Base-by-base conservation (phyloP, 2,329 filamentous ascomycete genomes). In the Hymenoscyphus scutula region DNA sequence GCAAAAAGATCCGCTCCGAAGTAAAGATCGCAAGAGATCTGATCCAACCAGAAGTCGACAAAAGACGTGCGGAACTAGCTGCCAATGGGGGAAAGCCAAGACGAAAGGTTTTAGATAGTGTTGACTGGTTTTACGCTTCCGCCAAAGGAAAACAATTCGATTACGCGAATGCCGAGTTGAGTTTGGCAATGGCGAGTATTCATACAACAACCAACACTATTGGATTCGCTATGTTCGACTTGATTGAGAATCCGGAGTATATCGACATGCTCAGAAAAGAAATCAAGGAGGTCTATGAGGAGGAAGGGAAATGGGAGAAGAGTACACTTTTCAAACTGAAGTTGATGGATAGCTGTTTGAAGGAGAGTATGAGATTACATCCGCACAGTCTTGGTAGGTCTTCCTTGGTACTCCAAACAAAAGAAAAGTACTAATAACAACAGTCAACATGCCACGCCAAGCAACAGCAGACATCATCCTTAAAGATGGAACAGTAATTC, bases 191-290 rank as follows among this genome's bases (percentile, higher is more conserved):
- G 59, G 80, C 80, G 0, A 78, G 80, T 4, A 82, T 84, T 45
- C 80, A 83, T 63, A 82, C 81, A 0, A 83, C 80, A 0, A 78
- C 78, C 0, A 66, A 79, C 29, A 75, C 78, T 0, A 67, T 78
- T 0, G 81, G 79, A 3, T 73, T 83, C 77, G 62, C 80, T 68
- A 77, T 86, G 55, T 84, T 82, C 68, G 79, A 81, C 58, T 70
- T 87, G 6, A 78, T 79, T 0, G 76, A 79, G 7, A 67, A 75
- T 23, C 82, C 81, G 0, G 78, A 84, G 23, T 75, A 81, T n/a
- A 61, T 66, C 17, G 60, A 56, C 6, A 29, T 48, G 25, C 57
- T 65, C 7, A 58, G 65, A 15, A 53, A 65, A 27, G 80, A 82
- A 68, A 78, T 81, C 3, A 60, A 69, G 1, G 55, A 62, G 0